These are phyloP conservation scores for Letharia columbiana DNA, from an alignment of 495 filamentous ascomycete species.

Conservation along the genomic window DNA sequence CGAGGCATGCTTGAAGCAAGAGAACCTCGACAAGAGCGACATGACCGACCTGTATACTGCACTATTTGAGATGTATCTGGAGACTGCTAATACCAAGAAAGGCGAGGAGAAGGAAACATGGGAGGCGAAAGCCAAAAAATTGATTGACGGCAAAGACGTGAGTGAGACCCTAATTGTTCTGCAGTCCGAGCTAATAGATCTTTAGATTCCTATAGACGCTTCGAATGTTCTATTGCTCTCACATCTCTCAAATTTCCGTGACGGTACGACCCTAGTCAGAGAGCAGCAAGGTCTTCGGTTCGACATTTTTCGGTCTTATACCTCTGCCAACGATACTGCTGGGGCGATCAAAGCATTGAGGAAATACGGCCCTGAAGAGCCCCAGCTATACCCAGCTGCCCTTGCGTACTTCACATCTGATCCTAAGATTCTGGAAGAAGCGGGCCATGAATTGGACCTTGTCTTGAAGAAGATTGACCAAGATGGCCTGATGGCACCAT, in stretches of 20 bases:
- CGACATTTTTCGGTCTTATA: conserved; percentile 96
- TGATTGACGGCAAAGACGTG: conserved; percentile 69
- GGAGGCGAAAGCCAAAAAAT: conserved; percentile 79
- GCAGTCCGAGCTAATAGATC: conserved; percentile 21
- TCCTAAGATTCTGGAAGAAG: conserved; percentile 71
- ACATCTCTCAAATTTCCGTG: conserved; percentile 79
- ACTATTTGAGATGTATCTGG: conserved; percentile 94
- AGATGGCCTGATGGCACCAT: conserved; percentile 85
- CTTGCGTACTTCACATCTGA: conserved; percentile 89
- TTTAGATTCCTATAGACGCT: conserved; percentile 75
- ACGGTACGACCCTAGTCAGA: conserved; percentile 84
- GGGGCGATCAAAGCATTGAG: conserved; percentile 81
- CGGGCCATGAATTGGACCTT: conserved; percentile 66
- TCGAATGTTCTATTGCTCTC: conserved; percentile 90
- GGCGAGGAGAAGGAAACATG: conserved; percentile 61
- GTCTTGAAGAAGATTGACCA: conserved; percentile 82
- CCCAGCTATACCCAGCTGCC: conserved; percentile 86
- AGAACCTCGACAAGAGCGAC: conserved; percentile 58
- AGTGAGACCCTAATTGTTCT: conserved; percentile 18
- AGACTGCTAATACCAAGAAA: conserved; percentile 69
- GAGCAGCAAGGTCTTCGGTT: conserved; percentile 87
- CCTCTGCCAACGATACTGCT: conserved; percentile 80
- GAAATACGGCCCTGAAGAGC: conserved; percentile 88
- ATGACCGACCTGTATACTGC: conserved; percentile 87
- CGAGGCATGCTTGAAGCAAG: conserved; percentile 67